Evolutionary conservation across 164 flowering plant species (phyloP), one percentile per base, ranked within the genome.

Genomic region (Vitis vinifera): DNA sequence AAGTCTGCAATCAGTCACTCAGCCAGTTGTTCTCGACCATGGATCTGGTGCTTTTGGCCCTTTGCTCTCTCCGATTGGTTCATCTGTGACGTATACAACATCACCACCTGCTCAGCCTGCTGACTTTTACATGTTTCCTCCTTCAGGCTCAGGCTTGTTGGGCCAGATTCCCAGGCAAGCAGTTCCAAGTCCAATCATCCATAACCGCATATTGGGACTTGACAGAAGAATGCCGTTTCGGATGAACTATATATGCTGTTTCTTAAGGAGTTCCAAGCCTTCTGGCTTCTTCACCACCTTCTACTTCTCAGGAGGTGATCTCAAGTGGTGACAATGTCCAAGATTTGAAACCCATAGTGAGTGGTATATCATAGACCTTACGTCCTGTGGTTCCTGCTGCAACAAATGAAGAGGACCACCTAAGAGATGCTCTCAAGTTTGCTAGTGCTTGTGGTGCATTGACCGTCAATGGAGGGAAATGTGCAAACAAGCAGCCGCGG

Each of bases 381-480:
- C 89, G 97, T 30, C 87, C 95, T 56, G 79, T 71, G 52, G 86
- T 85, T 73, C 83, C 87, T 65, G 83, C 87, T 63, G 88, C 89
- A 73, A 95, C 91, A 74, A 93, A 93, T 82, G 76, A 89, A 11
- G 97, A 92, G 75, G 83, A 67, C 29, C 72, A 75, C 52, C 75
- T 94, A 51, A 81, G 93, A 79, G 94, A 89, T 16, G 97, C 92
- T 69, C 90, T 94, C 2, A 74, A 69, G 71, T 92, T 94, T 76
- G 95, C 95, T 7, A 94, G 90, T 83, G 91, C 81, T 52, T 94
- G 98, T 67, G 98, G 98, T 49, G 97, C 96, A 59, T 76, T 94
- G 81, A 88, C 97, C 2, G 97, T 94, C 23, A 57, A 92, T 62
- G 64, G 97, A 91, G 78, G 85, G 97, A 82, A 97, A 97, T 69